A percentile compares a stretch with the other conserved stretches of the same genome.
phyloP scores from a whole-genome alignment of 257 asterid species.

The Nemophila menziesii region DNA sequence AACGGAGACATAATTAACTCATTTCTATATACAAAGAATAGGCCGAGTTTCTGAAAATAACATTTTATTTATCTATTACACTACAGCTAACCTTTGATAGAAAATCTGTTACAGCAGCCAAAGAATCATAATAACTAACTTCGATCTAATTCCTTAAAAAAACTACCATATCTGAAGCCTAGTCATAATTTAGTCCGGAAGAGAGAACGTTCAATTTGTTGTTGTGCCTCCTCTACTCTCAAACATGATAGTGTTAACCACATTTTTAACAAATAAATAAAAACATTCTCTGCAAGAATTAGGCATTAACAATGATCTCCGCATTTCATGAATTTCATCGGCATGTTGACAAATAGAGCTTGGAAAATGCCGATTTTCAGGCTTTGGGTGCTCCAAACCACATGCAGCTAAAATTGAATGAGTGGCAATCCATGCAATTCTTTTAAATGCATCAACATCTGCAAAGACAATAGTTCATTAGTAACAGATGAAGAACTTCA shows the following conservation, averaged over 20 bases:
- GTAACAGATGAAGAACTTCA: background rate
- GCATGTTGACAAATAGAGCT: constrained; percentile 35
- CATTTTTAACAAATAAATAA: constrained; percentile 46
- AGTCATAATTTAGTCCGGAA: background rate
- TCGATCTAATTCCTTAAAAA: no score
- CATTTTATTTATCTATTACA: no score
- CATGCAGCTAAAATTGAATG: constrained; percentile 58
- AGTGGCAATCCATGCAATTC: constrained; percentile 59
- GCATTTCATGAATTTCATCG: constrained; percentile 16
- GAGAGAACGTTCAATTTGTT: background rate
- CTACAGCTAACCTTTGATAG: no score
- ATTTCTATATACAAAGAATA: no score
- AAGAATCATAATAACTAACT: no score
- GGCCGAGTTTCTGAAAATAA: no score
- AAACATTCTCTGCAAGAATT: constrained; percentile 59
- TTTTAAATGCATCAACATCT: constrained; percentile 44
- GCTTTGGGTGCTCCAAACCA: constrained; percentile 40
- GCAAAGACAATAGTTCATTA: constrained; percentile 13
- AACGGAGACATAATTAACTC: no score
- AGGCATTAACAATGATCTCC: constrained; percentile 46
- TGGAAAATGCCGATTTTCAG: constrained; percentile 21
- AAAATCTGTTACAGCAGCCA: no score
- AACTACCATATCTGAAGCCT: no score
- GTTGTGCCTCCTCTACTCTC: constrained; percentile 15
- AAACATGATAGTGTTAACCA: constrained; percentile 27